Conservation (phyloP, 2,329 filamentous ascomycete species). For the Ceratocystis cubensis region DNA sequence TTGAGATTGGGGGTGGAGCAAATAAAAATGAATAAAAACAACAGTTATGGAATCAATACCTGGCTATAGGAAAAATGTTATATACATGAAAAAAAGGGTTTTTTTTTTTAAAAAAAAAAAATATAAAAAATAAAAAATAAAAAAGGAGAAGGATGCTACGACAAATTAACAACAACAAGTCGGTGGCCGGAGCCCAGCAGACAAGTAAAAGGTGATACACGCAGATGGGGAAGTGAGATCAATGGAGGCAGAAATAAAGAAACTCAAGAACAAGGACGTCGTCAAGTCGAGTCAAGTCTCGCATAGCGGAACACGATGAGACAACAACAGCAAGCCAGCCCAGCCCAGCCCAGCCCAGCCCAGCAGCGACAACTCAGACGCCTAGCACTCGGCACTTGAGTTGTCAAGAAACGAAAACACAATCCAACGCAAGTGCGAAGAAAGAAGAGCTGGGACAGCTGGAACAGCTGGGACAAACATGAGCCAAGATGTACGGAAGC, state of each 20-base stretch:
- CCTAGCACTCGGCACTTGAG: constrained; percentile 5
- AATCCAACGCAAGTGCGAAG: constrained; percentile 6
- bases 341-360: not conserved
- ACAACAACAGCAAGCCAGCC: not conserved
- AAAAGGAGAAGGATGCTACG: not conserved
- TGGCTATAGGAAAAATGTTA: too few species aligned
- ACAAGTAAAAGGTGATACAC: constrained; percentile 1
- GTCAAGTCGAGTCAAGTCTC: not conserved
- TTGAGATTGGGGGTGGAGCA: constrained; percentile 1
- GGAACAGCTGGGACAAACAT: not conserved
- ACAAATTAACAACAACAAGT: not conserved
- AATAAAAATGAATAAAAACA: not conserved
- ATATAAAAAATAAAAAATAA: not conserved
- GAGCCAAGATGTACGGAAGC: not conserved
- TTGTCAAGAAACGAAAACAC: constrained; percentile 1
- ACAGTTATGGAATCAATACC: not conserved
- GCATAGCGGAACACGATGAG: not conserved
- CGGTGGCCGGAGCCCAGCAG: not conserved
- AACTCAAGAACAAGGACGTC: not conserved
- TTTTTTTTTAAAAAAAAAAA: not conserved
- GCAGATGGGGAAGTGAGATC: not conserved
- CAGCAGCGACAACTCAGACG: not conserved
- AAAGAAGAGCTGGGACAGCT: not conserved
- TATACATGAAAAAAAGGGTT: too few species aligned
- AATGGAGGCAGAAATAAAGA: not conserved